Base-by-base conservation (phyloP, 1,284 basidiomycete genomes). In the Marasmius fiardii region DNA sequence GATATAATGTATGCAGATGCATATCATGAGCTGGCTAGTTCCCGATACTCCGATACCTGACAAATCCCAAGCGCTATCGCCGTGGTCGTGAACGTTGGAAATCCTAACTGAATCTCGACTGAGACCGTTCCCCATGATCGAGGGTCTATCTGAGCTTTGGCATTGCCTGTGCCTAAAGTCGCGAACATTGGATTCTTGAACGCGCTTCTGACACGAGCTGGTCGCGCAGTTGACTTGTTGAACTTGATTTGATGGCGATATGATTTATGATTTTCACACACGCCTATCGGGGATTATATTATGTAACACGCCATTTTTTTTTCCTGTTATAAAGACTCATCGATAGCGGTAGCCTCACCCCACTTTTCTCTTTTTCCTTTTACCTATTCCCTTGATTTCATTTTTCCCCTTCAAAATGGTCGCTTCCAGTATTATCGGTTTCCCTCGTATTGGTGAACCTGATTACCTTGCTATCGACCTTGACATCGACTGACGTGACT, bases 391-490 rank as follows among this genome's bases (percentile, higher is more conserved):
- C 10, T 45, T 45, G 12, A 24, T 31, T 31, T 31, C 10, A 28
- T 39, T 39, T 51, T 51, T 48, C 21, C 34, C 52, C 23, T 44
- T 26, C 52, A 66, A 64, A n/a, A 90, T 90, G 88, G 86, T 91
- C 51, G 67, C 71, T 47, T 95, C 93, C 64, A 92, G 91, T 69
- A 90, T 95, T 67, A 89, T 98, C 69, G 97, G 97, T 70, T 98
- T 95, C 80, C 96, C 96, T 70, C 92, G 96, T 70, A 97, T 99
- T 75, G 95, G 95, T 90, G 66, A 66, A 79, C 14, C 5, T 4
- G 16, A n/a, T 18, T 71, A n/a, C 35, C n/a, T 39, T 56, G 23
- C 20, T n/a, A 31, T n/a, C 53, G 28, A 2, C n/a, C 11, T 31
- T 35, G 14, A 54, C 49, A 21, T 57, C 48, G 41, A 37, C 6